phyloP scores from a whole-genome alignment of 148 eudicot species.

The Chenopodium berlandieri region DNA sequence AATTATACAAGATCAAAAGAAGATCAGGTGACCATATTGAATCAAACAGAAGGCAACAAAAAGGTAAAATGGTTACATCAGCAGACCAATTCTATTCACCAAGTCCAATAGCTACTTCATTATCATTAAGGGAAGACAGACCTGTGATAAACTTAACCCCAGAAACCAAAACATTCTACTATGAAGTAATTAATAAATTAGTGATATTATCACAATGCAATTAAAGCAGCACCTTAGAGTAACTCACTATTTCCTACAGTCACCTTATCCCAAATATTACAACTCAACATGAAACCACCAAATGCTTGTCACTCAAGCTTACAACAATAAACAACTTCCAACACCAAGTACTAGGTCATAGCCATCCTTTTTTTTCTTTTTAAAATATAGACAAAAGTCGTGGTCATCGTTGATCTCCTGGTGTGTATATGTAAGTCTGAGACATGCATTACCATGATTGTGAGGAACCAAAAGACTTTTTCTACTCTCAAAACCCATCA shows the following conservation, averaged over 20 bases:
- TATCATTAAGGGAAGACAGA: neutral
- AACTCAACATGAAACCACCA: neutral
- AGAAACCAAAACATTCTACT: neutral
- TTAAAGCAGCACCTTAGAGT: neutral
- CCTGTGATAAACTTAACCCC: neutral
- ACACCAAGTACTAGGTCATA: neutral
- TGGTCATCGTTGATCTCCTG: neutral
- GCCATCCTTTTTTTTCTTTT: neutral
- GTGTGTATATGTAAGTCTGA: neutral
- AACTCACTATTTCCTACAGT: neutral
- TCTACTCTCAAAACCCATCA: neutral
- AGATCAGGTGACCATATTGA: neutral
- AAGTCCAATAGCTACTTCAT: neutral
- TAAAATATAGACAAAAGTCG: too few species aligned
- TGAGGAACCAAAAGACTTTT: neutral
- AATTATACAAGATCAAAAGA: constrained; percentile 8
- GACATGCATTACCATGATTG: neutral
- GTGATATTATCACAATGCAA: neutral
- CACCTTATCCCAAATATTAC: neutral
- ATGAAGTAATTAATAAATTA: neutral
- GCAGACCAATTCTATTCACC: neutral
- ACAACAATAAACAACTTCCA: neutral
- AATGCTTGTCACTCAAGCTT: neutral
- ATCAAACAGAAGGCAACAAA: neutral
- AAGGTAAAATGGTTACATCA: neutral